Evolutionary conservation across 1,284 basidiomycete genomes (phyloP).

Genomic region (Sanguinoderma infundibulare): DNA sequence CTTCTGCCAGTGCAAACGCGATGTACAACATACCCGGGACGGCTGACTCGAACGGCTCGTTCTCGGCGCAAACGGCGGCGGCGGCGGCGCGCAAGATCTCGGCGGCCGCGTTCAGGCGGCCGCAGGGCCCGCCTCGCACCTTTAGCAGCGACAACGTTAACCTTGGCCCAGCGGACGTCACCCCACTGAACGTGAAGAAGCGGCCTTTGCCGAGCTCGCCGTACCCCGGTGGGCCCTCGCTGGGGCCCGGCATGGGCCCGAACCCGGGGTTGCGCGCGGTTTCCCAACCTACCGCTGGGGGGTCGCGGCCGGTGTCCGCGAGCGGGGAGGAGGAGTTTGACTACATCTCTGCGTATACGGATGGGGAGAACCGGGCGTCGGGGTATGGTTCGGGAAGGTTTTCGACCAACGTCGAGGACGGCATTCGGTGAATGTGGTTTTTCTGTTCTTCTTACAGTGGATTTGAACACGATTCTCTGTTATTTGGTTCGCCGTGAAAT

Average conservation of each 20-base stretch:
- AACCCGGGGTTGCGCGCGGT: slow-evolving; percentile 18
- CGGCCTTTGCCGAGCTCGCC: slow-evolving; percentile 46
- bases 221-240: slow-evolving; percentile 33
- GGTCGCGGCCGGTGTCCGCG: slow-evolving; percentile 6
- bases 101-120: slow-evolving; percentile 72
- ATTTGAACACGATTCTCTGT: too few relatives aligned
- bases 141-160: slow-evolving; percentile 34
- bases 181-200: slow-evolving; percentile 55
- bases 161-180: slow-evolving; percentile 42
- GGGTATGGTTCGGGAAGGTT: slow-evolving; percentile 20
- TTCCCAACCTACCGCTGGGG: slow-evolving; percentile 15
- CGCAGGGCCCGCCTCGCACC: slow-evolving; percentile 16
- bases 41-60: slow-evolving; percentile 41
- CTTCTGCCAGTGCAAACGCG: slow-evolving; percentile 28
- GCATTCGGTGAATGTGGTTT: slow-evolving; percentile 7
- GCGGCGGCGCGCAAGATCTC: slow-evolving; percentile 62
- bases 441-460: background rate
- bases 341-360: slow-evolving; percentile 56
- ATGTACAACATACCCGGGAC: slow-evolving; percentile 31
- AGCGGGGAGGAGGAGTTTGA: slow-evolving; percentile 59
- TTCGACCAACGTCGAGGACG: slow-evolving; percentile 15
- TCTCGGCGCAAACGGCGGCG: slow-evolving; percentile 30
- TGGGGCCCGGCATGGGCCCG: slow-evolving; percentile 12
- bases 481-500: too few relatives aligned
- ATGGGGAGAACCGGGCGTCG: slow-evolving; percentile 11